phyloP scores from a whole-genome alignment of 208 protist genomes.

The Trypanosoma conorhini region DNA sequence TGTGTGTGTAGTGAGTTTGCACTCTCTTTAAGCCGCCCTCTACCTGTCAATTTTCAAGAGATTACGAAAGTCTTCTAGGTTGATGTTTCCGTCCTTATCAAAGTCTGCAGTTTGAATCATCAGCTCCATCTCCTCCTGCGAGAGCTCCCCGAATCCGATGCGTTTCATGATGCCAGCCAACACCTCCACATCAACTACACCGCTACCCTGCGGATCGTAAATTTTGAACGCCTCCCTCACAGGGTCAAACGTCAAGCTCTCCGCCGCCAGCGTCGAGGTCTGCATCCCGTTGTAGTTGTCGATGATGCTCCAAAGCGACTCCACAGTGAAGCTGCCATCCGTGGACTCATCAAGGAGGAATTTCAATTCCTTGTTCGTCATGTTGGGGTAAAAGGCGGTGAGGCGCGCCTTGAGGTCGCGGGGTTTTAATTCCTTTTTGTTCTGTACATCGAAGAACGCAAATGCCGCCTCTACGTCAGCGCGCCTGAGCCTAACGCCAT shows the following conservation, averaged over 20 bases:
- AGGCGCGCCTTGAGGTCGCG: conserved; percentile 87
- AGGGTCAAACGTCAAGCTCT: conserved; percentile 61
- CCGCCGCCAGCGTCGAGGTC: conserved; percentile 9
- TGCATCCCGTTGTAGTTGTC: conserved; percentile 72
- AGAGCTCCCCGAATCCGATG: conserved; percentile 86
- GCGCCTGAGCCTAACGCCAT: conserved; percentile 38
- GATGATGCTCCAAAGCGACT: conserved; percentile 88
- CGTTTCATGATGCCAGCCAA: conserved; percentile 85
- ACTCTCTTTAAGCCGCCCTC: conserved; percentile 9
- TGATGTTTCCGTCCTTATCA: conserved; percentile 92
- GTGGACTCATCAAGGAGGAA: conserved; percentile 87
- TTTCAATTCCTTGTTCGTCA: conserved; percentile 93
- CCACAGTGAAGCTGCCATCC: conserved; percentile 68
- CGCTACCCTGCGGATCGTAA: conserved; percentile 89
- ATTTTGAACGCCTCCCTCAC: conserved; percentile 88
- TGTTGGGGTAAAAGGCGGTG: conserved; percentile 91
- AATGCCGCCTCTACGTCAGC: conserved; percentile 92
- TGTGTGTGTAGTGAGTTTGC: conserved; percentile 4
- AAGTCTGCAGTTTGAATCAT: conserved; percentile 93
- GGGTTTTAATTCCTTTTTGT: conserved; percentile 78
- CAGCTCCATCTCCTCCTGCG: conserved; percentile 79
- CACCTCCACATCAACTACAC: conserved; percentile 75
- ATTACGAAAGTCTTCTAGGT: conserved; percentile 86
- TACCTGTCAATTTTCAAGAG: conserved; percentile 65
- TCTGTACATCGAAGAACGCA: conserved; percentile 90